Evolutionary conservation across 208 protist genomes (phyloP).

Genomic region (Wallacemonas sp.): DNA sequence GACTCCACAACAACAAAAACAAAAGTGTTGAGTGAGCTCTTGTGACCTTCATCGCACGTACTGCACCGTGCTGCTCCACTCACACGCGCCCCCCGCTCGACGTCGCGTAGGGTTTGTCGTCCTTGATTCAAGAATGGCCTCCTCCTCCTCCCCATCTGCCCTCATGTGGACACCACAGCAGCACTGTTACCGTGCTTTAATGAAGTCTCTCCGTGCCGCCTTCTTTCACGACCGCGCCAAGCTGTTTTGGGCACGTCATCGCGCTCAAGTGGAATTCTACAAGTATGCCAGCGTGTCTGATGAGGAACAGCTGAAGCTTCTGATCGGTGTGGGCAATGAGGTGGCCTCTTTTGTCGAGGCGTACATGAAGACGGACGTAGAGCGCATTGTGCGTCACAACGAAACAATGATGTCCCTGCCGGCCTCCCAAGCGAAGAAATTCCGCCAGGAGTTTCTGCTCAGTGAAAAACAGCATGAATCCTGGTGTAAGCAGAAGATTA

Average conservation of each 20-base stretch:
- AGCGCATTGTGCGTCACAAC: conserved; percentile 83
- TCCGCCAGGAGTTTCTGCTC: conserved; percentile 73
- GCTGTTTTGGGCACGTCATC: conserved; percentile 89
- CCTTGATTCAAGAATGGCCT: too few species aligned
- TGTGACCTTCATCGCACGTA: conserved; percentile 5
- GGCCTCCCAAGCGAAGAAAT: conserved; percentile 71
- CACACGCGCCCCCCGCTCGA: too few species aligned
- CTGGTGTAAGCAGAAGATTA: conserved; percentile 90
- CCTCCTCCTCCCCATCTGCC: not conserved
- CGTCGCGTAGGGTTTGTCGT: too few species aligned
- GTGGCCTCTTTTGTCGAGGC: conserved; percentile 67
- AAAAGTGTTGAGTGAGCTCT: too few species aligned
- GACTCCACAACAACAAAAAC: not conserved
- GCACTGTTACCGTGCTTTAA: conserved; percentile 63
- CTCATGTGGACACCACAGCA: conserved; percentile 70
- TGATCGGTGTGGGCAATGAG: conserved; percentile 66
- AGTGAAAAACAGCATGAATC: conserved; percentile 87
- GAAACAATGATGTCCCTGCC: conserved; percentile 72
- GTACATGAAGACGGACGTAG: conserved; percentile 86
- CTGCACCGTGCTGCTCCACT: too few species aligned
- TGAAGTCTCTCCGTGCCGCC: conserved; percentile 69
- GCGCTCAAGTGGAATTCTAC: conserved; percentile 87
- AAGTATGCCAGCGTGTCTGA: conserved; percentile 74
- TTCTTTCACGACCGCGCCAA: conserved; percentile 87
- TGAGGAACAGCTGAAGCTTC: conserved; percentile 40